A percentile compares a stretch with the other conserved stretches of the same genome.
These are phyloP conservation scores for Chloropicon primus DNA, from an alignment of 139 green algal genomes.

Conservation along the genomic window DNA sequence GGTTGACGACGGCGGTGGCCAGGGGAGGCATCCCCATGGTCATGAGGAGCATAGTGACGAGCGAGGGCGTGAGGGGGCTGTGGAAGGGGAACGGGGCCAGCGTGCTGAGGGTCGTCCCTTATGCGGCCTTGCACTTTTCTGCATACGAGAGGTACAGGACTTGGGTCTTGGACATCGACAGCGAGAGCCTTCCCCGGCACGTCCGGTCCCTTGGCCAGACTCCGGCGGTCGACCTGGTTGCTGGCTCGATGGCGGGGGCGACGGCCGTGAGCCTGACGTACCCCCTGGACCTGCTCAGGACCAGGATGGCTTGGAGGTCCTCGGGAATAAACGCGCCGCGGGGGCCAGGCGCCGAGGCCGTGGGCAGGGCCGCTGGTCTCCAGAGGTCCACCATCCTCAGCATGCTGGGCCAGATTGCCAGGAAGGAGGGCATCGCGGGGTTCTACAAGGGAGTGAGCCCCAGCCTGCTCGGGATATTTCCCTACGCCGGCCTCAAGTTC, in stretches of 20 bases:
- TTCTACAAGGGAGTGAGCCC: conserved; percentile 61
- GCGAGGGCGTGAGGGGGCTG: conserved; percentile 14
- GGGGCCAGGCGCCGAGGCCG: conserved; percentile 5
- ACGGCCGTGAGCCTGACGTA: conserved; percentile 78
- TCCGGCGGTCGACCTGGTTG: conserved; percentile 31
- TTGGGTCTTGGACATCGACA: neutral
- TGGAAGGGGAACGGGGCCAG: conserved; percentile 73
- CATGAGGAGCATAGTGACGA: neutral
- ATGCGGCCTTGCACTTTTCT: conserved; percentile 78
- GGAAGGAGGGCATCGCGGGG: conserved; percentile 21
- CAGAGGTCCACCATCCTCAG: neutral
- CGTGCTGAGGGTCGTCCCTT: conserved; percentile 77
- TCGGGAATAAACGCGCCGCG: conserved; percentile 13
- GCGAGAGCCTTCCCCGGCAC: too few relatives aligned
- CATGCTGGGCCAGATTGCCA: neutral
- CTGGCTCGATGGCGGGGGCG: conserved; percentile 52
- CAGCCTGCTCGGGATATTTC: conserved; percentile 77
- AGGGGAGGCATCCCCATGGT: too few relatives aligned
- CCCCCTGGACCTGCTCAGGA: conserved; percentile 75
- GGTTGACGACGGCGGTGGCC: too few relatives aligned
- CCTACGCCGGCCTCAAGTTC: conserved; percentile 89
- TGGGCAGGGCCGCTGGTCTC: neutral
- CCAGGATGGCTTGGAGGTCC: conserved; percentile 54
- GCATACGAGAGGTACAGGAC: conserved; percentile 52
- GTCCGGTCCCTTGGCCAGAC: neutral